phyloP scores from a whole-genome alignment of 164 flowering plant species.

The Vitis riparia region DNA sequence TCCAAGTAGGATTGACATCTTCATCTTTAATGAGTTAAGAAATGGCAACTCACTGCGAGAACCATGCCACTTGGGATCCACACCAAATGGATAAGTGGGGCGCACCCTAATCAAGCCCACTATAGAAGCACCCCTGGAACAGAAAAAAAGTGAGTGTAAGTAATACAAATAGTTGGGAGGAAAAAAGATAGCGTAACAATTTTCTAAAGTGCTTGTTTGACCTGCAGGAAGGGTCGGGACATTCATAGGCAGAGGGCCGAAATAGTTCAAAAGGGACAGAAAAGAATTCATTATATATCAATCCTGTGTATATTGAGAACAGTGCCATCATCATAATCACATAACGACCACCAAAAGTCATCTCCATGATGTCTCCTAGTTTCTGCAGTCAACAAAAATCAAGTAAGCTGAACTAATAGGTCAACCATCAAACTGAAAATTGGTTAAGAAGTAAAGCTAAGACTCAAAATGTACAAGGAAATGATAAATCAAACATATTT shows the following conservation, averaged over 20 bases:
- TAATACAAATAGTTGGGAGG: neutral
- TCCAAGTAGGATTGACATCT: slow-evolving; percentile 91
- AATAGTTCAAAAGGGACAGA: slow-evolving; percentile 83
- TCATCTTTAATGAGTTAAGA: slow-evolving; percentile 95
- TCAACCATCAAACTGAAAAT: neutral
- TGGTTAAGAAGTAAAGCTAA: too few species aligned
- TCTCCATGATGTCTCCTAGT: slow-evolving; percentile 84
- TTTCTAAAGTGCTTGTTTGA: slow-evolving; percentile 2
- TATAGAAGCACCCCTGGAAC: slow-evolving; percentile 68
- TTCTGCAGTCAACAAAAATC: slow-evolving; percentile 44
- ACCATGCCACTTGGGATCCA: slow-evolving; percentile 89
- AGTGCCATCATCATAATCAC: slow-evolving; percentile 82
- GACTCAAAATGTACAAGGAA: too few species aligned
- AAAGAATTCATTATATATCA: slow-evolving; percentile 89
- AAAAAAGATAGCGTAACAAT: neutral
- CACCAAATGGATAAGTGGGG: slow-evolving; percentile 82
- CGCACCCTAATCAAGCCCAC: slow-evolving; percentile 70
- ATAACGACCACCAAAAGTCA: slow-evolving; percentile 93
- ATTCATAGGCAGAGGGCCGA: slow-evolving; percentile 80
- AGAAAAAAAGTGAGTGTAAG: slow-evolving; percentile 9
- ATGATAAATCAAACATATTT: too few species aligned
- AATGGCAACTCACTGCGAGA: slow-evolving; percentile 83
- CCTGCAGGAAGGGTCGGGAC: slow-evolving; percentile 84
- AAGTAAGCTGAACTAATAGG: neutral
- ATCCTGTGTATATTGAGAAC: slow-evolving; percentile 92